Evolutionary conservation across 108 stramenopile species (phyloP).

Genomic region (Skeletonema tropicum): DNA sequence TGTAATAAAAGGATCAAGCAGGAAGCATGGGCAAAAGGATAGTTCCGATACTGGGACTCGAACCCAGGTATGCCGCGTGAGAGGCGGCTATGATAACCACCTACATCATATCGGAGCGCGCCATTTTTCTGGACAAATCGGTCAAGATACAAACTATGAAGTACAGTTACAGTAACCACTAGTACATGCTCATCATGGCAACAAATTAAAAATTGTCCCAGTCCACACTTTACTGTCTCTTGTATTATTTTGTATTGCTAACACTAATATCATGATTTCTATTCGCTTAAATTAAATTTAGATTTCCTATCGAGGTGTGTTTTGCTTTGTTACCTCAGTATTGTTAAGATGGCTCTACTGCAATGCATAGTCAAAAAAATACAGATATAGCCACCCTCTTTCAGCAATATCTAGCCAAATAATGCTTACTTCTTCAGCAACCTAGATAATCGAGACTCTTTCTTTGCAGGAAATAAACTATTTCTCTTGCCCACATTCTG

Average conservation of each 20-base stretch:
- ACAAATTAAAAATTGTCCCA: no score
- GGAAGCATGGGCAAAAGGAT: no score
- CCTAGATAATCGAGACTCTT: neutral
- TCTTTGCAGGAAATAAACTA: conserved; percentile 6
- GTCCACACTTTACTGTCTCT: no score
- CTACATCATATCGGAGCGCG: conserved; percentile 64
- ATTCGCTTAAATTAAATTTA: neutral
- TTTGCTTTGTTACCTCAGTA: neutral
- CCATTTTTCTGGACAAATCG: no score
- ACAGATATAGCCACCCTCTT: neutral
- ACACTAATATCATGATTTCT: no score
- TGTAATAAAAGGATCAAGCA: no score
- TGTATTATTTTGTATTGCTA: no score
- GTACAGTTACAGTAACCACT: no score
- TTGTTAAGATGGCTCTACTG: neutral
- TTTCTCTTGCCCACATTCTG: conserved; percentile 5
- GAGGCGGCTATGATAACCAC: conserved; percentile 11
- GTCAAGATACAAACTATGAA: no score
- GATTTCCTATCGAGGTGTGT: conserved; percentile 2
- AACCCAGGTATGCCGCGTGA: conserved; percentile 74
- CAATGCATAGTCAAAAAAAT: neutral
- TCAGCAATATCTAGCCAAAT: neutral
- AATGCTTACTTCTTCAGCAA: conserved; percentile 8
- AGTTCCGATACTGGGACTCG: conserved; percentile 82
- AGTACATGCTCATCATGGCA: no score